Conservation (phyloP, 805 yeast genomes). For the Ogataea allantospora region DNA sequence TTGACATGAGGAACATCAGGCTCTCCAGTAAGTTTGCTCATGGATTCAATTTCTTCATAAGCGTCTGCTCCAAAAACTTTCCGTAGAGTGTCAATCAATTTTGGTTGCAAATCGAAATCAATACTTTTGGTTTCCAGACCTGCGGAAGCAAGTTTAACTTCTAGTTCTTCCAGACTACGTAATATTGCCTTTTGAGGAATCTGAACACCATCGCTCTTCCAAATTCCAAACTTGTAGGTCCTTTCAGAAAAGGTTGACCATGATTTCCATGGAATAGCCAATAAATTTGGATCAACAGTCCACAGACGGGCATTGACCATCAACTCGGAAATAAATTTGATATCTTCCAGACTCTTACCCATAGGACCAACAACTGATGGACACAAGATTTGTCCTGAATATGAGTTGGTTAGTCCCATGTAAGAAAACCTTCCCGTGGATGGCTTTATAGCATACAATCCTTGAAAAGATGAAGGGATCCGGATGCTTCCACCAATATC, state of each 20-base stretch:
- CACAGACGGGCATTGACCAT: slow-evolving; percentile 44
- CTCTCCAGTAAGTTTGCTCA: slow-evolving; percentile 27
- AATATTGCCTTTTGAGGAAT: slow-evolving; percentile 39
- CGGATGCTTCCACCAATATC: slow-evolving; percentile 41
- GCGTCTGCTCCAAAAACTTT: slow-evolving; percentile 47
- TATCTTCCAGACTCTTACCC: slow-evolving; percentile 29
- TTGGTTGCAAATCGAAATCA: slow-evolving; percentile 40
- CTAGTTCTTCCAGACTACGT: background rate
- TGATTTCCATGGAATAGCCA: slow-evolving; percentile 49
- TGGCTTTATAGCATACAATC: slow-evolving; percentile 35
- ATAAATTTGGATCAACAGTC: slow-evolving; percentile 46
- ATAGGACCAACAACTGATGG: slow-evolving; percentile 38
- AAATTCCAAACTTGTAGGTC: slow-evolving; percentile 43
- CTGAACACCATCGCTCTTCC: slow-evolving; percentile 42
- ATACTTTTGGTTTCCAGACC: slow-evolving; percentile 54
- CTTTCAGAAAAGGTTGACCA: slow-evolving; percentile 12
- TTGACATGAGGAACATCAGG: slow-evolving; percentile 17
- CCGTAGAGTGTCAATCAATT: slow-evolving; percentile 23
- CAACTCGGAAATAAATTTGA: slow-evolving; percentile 37
- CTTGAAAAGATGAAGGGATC: slow-evolving; percentile 33
- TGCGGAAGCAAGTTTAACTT: slow-evolving; percentile 18
- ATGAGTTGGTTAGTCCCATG: slow-evolving; percentile 31
- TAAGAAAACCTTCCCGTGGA: slow-evolving; percentile 37
- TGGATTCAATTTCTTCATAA: slow-evolving; percentile 19
- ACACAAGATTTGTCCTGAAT: slow-evolving; percentile 31